phyloP scores from a whole-genome alignment of 805 yeast species.

The Sugiyamaella americana region DNA sequence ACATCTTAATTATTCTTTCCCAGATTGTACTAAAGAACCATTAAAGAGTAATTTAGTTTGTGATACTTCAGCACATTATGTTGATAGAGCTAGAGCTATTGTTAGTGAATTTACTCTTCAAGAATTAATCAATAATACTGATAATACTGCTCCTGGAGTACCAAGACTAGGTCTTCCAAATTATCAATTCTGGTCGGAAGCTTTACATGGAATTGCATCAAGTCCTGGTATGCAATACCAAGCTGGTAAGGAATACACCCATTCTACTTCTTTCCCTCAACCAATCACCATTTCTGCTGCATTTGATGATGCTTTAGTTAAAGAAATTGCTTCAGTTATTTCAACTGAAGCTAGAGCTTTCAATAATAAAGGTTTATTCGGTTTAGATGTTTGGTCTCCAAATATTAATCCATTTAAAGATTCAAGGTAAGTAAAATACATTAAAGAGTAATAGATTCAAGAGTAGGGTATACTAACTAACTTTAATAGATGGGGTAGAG shows the following conservation, averaged over 20 bases:
- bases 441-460: too few relatives aligned
- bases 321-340: constrained; percentile 7
- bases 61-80: constrained; percentile 3
- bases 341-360: constrained; percentile 14
- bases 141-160: constrained; percentile 10
- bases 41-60: constrained; percentile 3
- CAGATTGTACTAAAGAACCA: constrained; percentile 5
- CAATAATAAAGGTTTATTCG: constrained; percentile 10
- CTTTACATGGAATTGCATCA: constrained; percentile 13
- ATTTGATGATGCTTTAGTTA: constrained; percentile 10
- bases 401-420: constrained; percentile 14
- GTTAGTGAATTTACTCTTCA: constrained; percentile 8
- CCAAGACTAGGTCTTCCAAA: constrained; percentile 13
- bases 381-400: constrained; percentile 13
- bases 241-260: constrained; percentile 1
- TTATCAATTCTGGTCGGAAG: constrained; percentile 15
- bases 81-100: constrained; percentile 13
- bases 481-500: constrained; percentile 17
- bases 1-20: constrained; percentile 6
- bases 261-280: constrained; percentile 13
- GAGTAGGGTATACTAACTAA: too few relatives aligned
- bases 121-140: constrained; percentile 12
- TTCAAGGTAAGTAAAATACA: too few relatives aligned
- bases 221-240: constrained; percentile 10
- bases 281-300: constrained; percentile 11